Evolutionary conservation across 2,329 filamentous ascomycete genomes (phyloP).

Genomic region (Fulvia fulva): DNA sequence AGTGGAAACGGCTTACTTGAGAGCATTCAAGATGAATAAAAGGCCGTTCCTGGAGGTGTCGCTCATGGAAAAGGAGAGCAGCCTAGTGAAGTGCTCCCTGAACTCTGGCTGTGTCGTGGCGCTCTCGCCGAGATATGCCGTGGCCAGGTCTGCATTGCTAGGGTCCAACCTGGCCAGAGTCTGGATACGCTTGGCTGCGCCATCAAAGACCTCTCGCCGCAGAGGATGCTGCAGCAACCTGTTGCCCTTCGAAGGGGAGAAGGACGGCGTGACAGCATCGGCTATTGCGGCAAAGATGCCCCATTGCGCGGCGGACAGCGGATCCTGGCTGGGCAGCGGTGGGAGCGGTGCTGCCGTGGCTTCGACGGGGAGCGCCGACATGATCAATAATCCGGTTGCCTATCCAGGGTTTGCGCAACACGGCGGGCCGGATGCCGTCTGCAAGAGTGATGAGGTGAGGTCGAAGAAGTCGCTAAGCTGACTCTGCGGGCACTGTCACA

Average conservation of each 20-base stretch:
- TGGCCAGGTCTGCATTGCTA: slow-evolving; percentile 33
- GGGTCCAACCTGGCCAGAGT: slow-evolving; percentile 38
- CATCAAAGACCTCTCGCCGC: slow-evolving; percentile 34
- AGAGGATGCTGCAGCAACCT: slow-evolving; percentile 27
- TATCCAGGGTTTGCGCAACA: neutral
- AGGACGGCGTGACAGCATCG: slow-evolving; percentile 55
- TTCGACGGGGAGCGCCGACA: slow-evolving; percentile 13
- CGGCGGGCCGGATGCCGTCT: neutral
- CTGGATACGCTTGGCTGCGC: slow-evolving; percentile 52
- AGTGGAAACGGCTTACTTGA: slow-evolving; percentile 44
- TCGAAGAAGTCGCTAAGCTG: neutral
- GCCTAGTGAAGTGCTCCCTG: slow-evolving; percentile 46
- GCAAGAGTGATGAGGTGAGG: slow-evolving; percentile 1
- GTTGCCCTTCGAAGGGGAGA: slow-evolving; percentile 13
- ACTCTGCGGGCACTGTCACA: slow-evolving; percentile 1
- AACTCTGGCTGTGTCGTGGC: slow-evolving; percentile 51
- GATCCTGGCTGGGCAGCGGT: slow-evolving; percentile 43
- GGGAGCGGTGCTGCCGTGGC: slow-evolving; percentile 30
- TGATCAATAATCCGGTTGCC: slow-evolving; percentile 4
- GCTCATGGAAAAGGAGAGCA: slow-evolving; percentile 48
- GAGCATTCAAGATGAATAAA: slow-evolving; percentile 49
- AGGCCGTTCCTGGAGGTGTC: slow-evolving; percentile 48
- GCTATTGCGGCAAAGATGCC: slow-evolving; percentile 54
- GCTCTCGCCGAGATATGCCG: slow-evolving; percentile 30
- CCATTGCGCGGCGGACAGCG: slow-evolving; percentile 56